Evolutionary conservation across 805 yeast genomes (phyloP).

Genomic region (Candida patagonica): DNA sequence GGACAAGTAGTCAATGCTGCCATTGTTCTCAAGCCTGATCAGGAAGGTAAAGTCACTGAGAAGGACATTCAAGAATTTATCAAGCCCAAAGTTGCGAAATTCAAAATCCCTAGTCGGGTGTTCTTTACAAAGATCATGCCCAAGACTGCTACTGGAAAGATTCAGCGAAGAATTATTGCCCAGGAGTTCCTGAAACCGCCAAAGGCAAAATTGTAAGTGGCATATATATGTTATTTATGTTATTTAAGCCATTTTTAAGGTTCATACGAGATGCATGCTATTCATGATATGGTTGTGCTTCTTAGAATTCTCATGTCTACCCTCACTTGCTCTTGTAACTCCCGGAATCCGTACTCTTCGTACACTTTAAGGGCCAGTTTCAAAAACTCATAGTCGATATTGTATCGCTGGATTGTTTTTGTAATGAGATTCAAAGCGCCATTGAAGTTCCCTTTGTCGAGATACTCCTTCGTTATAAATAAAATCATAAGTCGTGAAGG

Average conservation of each 20-base stretch:
- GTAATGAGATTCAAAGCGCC: too few species aligned
- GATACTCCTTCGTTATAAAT: too few species aligned
- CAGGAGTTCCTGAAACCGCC: slow-evolving; percentile 28
- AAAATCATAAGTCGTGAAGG: too few species aligned
- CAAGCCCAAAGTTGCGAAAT: slow-evolving; percentile 39
- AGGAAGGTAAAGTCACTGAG: slow-evolving; percentile 28
- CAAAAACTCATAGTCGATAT: too few species aligned
- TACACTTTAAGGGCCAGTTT: too few species aligned
- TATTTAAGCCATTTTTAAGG: background rate
- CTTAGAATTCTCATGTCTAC: background rate
- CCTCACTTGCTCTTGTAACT: background rate
- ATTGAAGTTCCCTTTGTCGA: too few species aligned
- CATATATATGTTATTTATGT: background rate
- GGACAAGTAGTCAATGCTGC: slow-evolving; percentile 70
- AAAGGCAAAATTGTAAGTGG: slow-evolving; percentile 13
- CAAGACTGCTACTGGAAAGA: slow-evolving; percentile 71
- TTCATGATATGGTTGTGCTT: background rate
- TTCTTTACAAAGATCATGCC: slow-evolving; percentile 55
- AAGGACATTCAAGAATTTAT: slow-evolving; percentile 41
- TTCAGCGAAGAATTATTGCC: slow-evolving; percentile 59
- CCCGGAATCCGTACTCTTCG: background rate
- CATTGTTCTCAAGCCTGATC: slow-evolving; percentile 39
- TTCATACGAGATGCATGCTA: background rate
- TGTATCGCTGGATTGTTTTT: too few species aligned
- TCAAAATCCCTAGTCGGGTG: slow-evolving; percentile 52